Percentiles rank a stretch among this genome's conserved stretches.
phyloP scores from a whole-genome alignment of 352 stramenopile species.

The Phytophthora podocarpi region DNA sequence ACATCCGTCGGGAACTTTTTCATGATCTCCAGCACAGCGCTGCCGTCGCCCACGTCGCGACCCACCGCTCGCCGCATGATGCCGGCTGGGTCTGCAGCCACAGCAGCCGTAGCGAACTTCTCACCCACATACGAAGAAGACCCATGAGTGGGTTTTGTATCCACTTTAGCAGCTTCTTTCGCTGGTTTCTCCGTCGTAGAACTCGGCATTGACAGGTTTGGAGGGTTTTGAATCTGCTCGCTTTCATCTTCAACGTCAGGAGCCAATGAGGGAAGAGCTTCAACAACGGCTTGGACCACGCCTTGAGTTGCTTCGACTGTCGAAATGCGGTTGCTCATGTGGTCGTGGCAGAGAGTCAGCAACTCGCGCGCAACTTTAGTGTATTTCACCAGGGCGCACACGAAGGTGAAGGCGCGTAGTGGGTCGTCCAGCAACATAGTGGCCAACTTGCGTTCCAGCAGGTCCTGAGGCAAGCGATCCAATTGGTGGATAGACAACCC shows the following conservation, averaged over 20 bases:
- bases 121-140: background rate
- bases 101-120: background rate
- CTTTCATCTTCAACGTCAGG: constrained; percentile 7
- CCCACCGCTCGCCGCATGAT: constrained; percentile 60
- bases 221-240: too few species aligned
- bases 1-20: constrained; percentile 46
- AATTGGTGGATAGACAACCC: constrained; percentile 49
- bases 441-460: constrained; percentile 40
- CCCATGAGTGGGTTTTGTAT: background rate
- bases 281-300: constrained; percentile 39
- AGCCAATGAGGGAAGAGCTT: constrained; percentile 17
- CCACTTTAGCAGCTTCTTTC: background rate
- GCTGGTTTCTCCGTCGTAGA: background rate
- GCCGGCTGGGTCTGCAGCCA: constrained; percentile 38
- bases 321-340: constrained; percentile 36
- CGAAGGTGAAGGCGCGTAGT: constrained; percentile 34
- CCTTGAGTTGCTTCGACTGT: constrained; percentile 38
- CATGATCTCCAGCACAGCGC: constrained; percentile 51
- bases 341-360: constrained; percentile 45
- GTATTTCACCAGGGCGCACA: constrained; percentile 49
- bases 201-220: background rate
- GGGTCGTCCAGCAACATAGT: constrained; percentile 32
- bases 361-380: constrained; percentile 43
- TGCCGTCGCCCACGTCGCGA: constrained; percentile 50
- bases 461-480: constrained; percentile 38